Base-by-base conservation (phyloP, 306 rosid species). In the Lathyrus aphaca region DNA sequence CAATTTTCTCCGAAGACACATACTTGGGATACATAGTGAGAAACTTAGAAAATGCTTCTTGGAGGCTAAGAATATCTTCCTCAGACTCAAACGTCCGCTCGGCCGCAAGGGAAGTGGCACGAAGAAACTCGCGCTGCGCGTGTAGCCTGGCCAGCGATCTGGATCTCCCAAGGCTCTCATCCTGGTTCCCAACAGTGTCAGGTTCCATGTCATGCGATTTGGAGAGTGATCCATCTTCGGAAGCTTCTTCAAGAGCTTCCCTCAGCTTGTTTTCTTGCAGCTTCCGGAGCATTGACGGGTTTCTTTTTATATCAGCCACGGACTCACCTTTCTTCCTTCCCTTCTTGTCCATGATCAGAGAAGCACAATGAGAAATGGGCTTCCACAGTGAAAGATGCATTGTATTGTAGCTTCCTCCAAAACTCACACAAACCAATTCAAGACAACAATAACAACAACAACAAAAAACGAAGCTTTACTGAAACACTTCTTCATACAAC, bases 361-460 rank as follows among this genome's bases (percentile, higher is more conserved):
- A 72, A 50, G 97, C 99, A 79, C 97, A 95, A 74, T 95, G 99
- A 62, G 96, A 84, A 81, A 95, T 91, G 40, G 96, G 97, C 85
- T 95, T 95, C 97, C 99, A 95, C 79, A 95, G 82, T 72, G 97
- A 91, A 53, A 95, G 85, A 91, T 87, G 97, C 97, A 95, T 91
- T 72, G 66, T 83, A 95, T 91, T 72, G 66, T 83, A 74, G 66
- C 84, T 66, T 78, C 16, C 77, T 13, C 27, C 30, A 13, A 71
- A 35, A 61, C 62, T 32, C 21, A 29, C 59, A 59, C 73, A 54
- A 53, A 74, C 55, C 75, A 76, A 69, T 64, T 65, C 55, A 4
- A 50, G 18, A 44, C 7, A 29, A 35, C 13, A 48, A 64, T 66
- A 45, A 45, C 18, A 29, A 29, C 18, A 29, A 29, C 35, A 29